Evolutionary conservation across 176 grass and related monocot species (phyloP).

Genomic region (Phoenix dactylifera): DNA sequence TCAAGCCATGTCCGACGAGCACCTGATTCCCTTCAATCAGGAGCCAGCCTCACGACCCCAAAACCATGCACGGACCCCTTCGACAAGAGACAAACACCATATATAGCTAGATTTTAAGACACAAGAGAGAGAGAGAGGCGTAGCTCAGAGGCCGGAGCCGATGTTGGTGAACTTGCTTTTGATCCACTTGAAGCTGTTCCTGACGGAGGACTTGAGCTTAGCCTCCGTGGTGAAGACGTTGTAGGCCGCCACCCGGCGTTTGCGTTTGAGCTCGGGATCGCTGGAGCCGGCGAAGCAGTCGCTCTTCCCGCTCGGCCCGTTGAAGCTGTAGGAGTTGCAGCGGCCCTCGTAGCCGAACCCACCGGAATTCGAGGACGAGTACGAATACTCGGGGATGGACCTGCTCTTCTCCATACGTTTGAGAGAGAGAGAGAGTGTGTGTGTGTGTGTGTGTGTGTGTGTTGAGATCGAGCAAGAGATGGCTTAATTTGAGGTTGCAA

Average conservation of each 20-base stretch:
- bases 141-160: slow-evolving; percentile 33
- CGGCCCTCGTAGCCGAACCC: slow-evolving; percentile 1
- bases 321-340: slow-evolving; percentile 80
- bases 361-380: slow-evolving; percentile 50
- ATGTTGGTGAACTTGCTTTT: slow-evolving; percentile 83
- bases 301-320: slow-evolving; percentile 46
- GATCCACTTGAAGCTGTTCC: slow-evolving; percentile 91
- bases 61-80: no score
- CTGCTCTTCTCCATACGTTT: slow-evolving; percentile 73
- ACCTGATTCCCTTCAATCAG: no score
- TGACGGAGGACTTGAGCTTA: slow-evolving; percentile 73
- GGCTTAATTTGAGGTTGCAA: neutral
- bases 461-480: neutral
- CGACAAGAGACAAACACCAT: no score
- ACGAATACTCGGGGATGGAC: slow-evolving; percentile 52
- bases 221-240: slow-evolving; percentile 86
- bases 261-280: slow-evolving; percentile 89
- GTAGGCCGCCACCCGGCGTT: slow-evolving; percentile 77
- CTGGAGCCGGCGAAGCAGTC: slow-evolving; percentile 20
- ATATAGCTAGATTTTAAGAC: no score
- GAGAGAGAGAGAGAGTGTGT: neutral
- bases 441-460: no score
- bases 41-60: no score
- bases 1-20: no score
- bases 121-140: no score